Evolutionary conservation across 2,329 filamentous ascomycete species (phyloP).

Genomic region (Penicillium sp.): DNA sequence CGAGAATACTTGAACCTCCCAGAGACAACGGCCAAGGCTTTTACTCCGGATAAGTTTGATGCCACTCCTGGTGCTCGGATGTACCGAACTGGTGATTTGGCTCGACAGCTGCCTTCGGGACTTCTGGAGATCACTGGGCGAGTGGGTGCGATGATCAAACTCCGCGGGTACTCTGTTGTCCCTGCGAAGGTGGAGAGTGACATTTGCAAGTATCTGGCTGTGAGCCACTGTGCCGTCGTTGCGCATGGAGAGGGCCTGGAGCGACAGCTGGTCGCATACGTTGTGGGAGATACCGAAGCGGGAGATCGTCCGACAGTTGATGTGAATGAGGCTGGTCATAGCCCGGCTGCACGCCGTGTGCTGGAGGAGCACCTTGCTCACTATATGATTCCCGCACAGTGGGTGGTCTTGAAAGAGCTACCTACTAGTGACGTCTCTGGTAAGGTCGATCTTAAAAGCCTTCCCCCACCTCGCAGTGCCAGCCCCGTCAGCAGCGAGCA

Average conservation of each 20-base stretch:
- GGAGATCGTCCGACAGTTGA: constrained; percentile 61
- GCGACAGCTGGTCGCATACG: constrained; percentile 72
- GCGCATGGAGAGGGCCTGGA: constrained; percentile 76
- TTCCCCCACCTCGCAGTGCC: constrained; percentile 64
- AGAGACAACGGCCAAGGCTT: constrained; percentile 72
- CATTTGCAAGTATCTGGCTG: constrained; percentile 68
- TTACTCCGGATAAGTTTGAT: constrained; percentile 66
- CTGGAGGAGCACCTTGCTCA: constrained; percentile 69
- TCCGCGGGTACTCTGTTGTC: constrained; percentile 75
- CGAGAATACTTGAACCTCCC: constrained; percentile 78
- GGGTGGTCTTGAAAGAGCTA: constrained; percentile 70
- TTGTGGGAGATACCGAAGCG: constrained; percentile 66
- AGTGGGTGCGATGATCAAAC: constrained; percentile 78
- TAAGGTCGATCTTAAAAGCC: constrained; percentile 71
- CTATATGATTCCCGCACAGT: constrained; percentile 80
- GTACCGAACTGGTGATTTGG: constrained; percentile 74
- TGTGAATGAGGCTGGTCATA: constrained; percentile 70
- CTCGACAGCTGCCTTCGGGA: constrained; percentile 65
- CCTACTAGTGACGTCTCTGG: constrained; percentile 78
- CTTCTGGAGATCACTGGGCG: constrained; percentile 74
- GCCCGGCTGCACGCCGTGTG: constrained; percentile 65
- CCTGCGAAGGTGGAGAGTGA: constrained; percentile 74
- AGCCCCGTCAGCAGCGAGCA: constrained; percentile 44
- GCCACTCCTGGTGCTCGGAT: constrained; percentile 62
- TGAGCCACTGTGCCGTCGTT: constrained; percentile 69